Evolutionary conservation across 2,329 filamentous ascomycete species (phyloP).

Genomic region (Clonostachys byssicola): DNA sequence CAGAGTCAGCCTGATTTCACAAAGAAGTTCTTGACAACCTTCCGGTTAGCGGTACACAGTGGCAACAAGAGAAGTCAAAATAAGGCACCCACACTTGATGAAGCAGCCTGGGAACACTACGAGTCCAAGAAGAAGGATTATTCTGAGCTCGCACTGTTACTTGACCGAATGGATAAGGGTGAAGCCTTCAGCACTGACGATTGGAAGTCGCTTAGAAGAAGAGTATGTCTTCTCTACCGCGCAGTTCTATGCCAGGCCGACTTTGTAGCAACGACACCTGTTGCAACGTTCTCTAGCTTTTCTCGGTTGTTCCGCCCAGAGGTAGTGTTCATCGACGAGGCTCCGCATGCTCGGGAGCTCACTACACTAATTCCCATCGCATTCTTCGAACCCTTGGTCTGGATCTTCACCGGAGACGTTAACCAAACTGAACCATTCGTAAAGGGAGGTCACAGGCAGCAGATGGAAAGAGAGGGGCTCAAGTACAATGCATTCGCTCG

Average conservation of each 20-base stretch:
- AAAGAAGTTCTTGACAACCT: constrained; percentile 22
- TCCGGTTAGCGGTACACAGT: constrained; percentile 10
- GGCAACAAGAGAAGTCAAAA: constrained; percentile 6
- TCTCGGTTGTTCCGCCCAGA: constrained; percentile 66
- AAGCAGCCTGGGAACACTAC: constrained; percentile 35
- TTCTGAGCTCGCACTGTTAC: constrained; percentile 23
- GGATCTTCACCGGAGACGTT: constrained; percentile 42
- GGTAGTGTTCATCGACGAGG: constrained; percentile 80
- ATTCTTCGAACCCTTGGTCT: constrained; percentile 32
- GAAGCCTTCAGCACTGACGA: constrained; percentile 15
- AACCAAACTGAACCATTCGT: constrained; percentile 38
- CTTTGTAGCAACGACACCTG: constrained; percentile 41
- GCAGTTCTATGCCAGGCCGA: constrained; percentile 30
- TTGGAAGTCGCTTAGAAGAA: constrained; percentile 19
- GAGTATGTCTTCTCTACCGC: constrained; percentile 28
- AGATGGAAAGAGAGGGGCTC: constrained; percentile 8
- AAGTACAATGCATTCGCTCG: constrained; percentile 21
- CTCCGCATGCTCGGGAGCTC: constrained; percentile 38
- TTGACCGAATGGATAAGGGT: constrained; percentile 21
- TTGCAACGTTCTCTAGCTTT: constrained; percentile 31
- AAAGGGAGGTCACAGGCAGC: constrained; percentile 13
- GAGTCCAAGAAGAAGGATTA: constrained; percentile 17
- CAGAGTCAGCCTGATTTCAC: constrained; percentile 20
- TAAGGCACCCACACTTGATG: constrained; percentile 32
- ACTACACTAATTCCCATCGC: constrained; percentile 39